Evolutionary conservation across 1,284 basidiomycete species (phyloP), one percentile per base, ranked within the genome.

Genomic region (Trametes sp.): DNA sequence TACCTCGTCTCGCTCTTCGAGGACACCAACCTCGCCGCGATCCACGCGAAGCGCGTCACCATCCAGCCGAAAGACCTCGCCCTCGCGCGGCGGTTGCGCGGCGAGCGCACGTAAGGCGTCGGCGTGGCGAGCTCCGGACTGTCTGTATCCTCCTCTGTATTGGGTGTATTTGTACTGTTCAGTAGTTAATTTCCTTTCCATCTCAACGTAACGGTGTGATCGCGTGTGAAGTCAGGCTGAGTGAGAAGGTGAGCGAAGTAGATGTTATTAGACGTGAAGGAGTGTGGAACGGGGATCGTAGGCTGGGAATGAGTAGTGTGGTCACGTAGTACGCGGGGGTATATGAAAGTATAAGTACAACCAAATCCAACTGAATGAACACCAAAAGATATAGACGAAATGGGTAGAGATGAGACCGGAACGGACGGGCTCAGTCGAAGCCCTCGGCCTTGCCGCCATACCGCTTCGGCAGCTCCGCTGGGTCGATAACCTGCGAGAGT

Each of bases 1-100:
- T 93, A 93, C 81, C 88, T 92, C 68, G 91, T 94, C 73, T 90
- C 88, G 28, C 80, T 94, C 70, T 93, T 93, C 71, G 85, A 88
- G 66, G 86, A 87, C 66, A 86, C 87, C 72, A 90, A 90, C 75
- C 81, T 90, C 69, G 86, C 86, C 55, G 89, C 88, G 54, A 90
- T 91, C 74, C 89, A 91, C 75, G 88, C 88, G 28, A 91, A 90
- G 82, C 87, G 85, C 73, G 85, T 88, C 38, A 87, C 85, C n/a
- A 86, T 87, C 74, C 89, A 91, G 76, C 88, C 88, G 51, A 90
- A 91, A 80, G 89, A 92, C 76, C 83, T 92, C 69, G 86, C 71
- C 19, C 60, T 73, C 50, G 72, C 69, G 55, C 67, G 73, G 56
- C 73, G 73, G 69, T 61, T 75, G 65, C 72, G 73, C 24, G 73